Evolutionary conservation across 192 early-diverging fungal species (phyloP).

Genomic region (Funneliformis mosseae): DNA sequence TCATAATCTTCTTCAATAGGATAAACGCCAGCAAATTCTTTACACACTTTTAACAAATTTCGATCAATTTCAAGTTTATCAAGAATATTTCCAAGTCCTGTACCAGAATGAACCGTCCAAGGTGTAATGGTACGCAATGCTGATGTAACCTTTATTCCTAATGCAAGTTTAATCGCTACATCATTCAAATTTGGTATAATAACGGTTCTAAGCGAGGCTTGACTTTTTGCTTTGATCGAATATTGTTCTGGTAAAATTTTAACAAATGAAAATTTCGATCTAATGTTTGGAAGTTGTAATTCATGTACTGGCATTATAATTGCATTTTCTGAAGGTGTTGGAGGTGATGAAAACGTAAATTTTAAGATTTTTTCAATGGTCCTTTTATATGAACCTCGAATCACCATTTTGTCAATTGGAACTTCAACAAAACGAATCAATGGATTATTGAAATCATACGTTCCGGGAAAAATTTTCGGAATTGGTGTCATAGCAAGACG

Average conservation of each 20-base stretch:
- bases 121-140: conserved; percentile 70
- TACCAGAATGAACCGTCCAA: conserved; percentile 60
- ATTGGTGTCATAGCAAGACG: conserved; percentile 60
- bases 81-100: conserved; percentile 55
- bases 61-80: conserved; percentile 44
- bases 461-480: conserved; percentile 41
- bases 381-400: conserved; percentile 54
- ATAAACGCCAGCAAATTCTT: conserved; percentile 57
- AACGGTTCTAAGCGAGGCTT: conserved; percentile 65
- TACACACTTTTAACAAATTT: conserved; percentile 49
- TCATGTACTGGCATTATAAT: conserved; percentile 63
- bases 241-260: conserved; percentile 42
- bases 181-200: conserved; percentile 43
- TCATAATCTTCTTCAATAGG: conserved; percentile 55
- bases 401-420: conserved; percentile 42
- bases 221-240: conserved; percentile 47
- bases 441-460: conserved; percentile 46
- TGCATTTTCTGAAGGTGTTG: conserved; percentile 30
- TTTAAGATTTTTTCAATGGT: conserved; percentile 43
- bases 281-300: conserved; percentile 64
- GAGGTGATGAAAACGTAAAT: conserved; percentile 9
- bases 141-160: conserved; percentile 66
- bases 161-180: conserved; percentile 56
- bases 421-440: conserved; percentile 53
- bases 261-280: conserved; percentile 47